phyloP scores from a whole-genome alignment of 208 protist genomes.

The Trypanosoma cruzi region DNA sequence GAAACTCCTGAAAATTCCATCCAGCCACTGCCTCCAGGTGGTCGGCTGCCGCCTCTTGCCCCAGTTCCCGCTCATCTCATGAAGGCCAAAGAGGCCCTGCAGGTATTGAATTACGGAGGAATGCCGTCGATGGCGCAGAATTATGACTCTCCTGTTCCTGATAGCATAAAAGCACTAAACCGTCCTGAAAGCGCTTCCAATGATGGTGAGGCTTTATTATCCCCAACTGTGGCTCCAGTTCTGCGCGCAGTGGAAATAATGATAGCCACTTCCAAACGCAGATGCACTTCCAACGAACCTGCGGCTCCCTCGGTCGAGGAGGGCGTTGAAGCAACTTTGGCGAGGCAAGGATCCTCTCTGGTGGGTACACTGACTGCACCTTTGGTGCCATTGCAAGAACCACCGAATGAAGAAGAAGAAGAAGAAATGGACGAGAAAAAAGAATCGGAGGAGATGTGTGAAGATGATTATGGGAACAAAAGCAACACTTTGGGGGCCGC shows the following conservation, averaged over 20 bases:
- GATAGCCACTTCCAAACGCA: background rate
- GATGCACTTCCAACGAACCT: background rate
- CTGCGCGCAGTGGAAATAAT: background rate
- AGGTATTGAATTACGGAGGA: constrained; percentile 31
- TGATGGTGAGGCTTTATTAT: background rate
- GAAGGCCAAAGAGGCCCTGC: constrained; percentile 19
- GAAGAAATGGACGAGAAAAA: background rate
- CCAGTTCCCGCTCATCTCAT: background rate
- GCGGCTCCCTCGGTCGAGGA: background rate
- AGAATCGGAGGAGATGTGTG: too few relatives aligned
- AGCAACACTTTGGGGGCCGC: background rate
- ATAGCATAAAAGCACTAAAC: background rate
- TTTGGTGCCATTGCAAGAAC: background rate
- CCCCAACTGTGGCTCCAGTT: background rate
- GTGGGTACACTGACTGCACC: background rate
- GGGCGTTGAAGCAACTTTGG: background rate
- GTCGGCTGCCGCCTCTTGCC: background rate
- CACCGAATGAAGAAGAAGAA: background rate
- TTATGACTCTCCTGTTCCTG: background rate
- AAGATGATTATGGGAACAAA: background rate
- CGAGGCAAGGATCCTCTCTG: background rate
- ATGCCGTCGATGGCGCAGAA: background rate
- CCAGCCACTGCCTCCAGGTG: background rate
- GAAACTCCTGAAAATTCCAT: background rate
- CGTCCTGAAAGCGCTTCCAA: background rate